Base-by-base conservation (phyloP, 345 rosid species). In the Moricandia moricandioides region DNA sequence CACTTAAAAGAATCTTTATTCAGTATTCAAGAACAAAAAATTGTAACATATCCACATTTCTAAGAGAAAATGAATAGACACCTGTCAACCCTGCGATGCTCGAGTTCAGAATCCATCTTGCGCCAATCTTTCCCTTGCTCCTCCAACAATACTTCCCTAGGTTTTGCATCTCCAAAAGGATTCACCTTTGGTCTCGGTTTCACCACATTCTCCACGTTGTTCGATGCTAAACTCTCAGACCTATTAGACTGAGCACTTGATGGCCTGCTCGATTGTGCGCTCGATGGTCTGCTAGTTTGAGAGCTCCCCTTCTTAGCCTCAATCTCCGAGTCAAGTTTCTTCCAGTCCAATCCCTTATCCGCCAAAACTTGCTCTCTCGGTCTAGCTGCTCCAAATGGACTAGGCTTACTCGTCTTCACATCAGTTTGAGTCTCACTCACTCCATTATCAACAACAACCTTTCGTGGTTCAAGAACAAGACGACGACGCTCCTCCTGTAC, bases 101-200 rank as follows among this genome's bases (percentile, higher is more conserved):
- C 97, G 84, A 95, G 85, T 51, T 95, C 86, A 69, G 81, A 79
- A 82, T 95, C 97, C 77, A 92, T 86, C 84, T 90, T 92, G 0
- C 93, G 89, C 99, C 99, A 90, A 78, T 95, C 93, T 82, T 83
- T 79, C 45, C 99, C 97, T 74, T 90, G 87, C 75, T 90, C 86
- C 82, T 87, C 85, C 80, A 95, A 79, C 91, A 92, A 84, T 47
- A 95, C 88, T 73, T 95, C 99, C 66, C 97, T 78, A 43, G 99
- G 99, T 78, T 89, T 95, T 49, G 99, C 99, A 69, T 90, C 89
- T n/a, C 99, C 99, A 80, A 95, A 95, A 0, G 99, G 99, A 86
- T 95, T 92, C 67, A 87, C 86, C 82, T 86, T 95, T 2, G 92
- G 91, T 81, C 86, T 86, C 1, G 96, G 88, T 80, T 84, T 92